Conservation (phyloP, 441 rosid genomes). For the Populus hybrid region DNA sequence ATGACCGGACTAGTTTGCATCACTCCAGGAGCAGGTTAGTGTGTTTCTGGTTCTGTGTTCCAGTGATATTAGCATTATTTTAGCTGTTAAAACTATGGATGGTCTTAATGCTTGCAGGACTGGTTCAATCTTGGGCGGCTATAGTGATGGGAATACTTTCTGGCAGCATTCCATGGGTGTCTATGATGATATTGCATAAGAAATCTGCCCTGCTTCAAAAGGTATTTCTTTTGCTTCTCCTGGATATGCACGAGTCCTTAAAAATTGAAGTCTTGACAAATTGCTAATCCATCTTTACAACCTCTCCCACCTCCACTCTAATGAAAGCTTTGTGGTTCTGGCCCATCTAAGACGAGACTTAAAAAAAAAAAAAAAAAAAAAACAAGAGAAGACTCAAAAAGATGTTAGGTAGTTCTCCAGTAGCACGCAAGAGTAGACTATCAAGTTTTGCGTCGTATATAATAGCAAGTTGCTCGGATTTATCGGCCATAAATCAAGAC, state of each 20-base stretch:
- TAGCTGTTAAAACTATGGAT: neutral
- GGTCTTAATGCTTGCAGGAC: constrained; percentile 31
- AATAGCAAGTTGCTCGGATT: neutral
- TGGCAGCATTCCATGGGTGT: constrained; percentile 85
- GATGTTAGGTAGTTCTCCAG: neutral
- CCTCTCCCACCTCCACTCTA: neutral
- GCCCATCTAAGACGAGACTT: neutral
- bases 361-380: no score
- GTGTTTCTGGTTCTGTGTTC: neutral
- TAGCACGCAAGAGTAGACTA: neutral
- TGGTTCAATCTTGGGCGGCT: constrained; percentile 91
- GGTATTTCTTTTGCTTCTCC: constrained; percentile 27
- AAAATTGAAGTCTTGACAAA: neutral
- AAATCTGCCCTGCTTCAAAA: constrained; percentile 55
- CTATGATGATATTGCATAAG: constrained; percentile 91
- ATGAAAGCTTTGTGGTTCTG: neutral
- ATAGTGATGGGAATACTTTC: constrained; percentile 62
- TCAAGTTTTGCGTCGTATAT: neutral
- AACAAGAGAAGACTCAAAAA: neutral
- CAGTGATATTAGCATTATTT: neutral
- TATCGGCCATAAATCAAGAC: neutral
- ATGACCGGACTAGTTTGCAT: constrained; percentile 80
- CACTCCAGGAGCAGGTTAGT: constrained; percentile 80
- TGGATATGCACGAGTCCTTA: neutral
- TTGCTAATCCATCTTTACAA: neutral